A percentile compares a stretch with the other conserved stretches of the same genome.
phyloP scores from a whole-genome alignment of 495 filamentous ascomycete species.

The Xylaria venustula region DNA sequence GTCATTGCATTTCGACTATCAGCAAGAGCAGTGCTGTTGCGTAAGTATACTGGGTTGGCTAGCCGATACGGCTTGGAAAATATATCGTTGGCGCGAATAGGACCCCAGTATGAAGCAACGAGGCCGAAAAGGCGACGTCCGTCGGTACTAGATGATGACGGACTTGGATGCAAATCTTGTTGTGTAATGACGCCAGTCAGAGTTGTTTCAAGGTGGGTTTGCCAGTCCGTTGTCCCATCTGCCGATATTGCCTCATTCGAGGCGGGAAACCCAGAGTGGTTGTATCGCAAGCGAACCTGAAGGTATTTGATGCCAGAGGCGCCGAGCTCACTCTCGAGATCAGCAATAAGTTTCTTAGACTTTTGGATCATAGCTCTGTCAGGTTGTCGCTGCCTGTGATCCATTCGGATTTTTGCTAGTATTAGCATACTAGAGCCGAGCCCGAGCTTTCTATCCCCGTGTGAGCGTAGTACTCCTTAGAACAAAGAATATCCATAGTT shows the following conservation, averaged over 20 bases:
- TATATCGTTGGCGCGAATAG: conserved; percentile 33
- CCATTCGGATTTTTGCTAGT: conserved; percentile 35
- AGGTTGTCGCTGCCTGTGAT: conserved; percentile 8
- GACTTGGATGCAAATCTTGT: conserved; percentile 30
- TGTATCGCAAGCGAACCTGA: conserved; percentile 46
- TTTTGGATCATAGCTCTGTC: conserved; percentile 25
- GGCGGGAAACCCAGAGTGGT: conserved; percentile 48
- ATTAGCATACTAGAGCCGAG: conserved; percentile 39
- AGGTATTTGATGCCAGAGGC: conserved; percentile 38
- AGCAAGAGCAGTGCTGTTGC: background rate
- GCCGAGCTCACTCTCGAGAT: conserved; percentile 50
- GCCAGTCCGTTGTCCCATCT: conserved; percentile 21
- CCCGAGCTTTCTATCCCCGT: conserved; percentile 28
- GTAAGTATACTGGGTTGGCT: background rate
- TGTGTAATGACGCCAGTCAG: conserved; percentile 41
- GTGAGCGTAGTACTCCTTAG: background rate
- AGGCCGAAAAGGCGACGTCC: conserved; percentile 41
- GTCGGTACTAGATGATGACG: conserved; percentile 32
- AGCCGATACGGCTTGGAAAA: conserved; percentile 32
- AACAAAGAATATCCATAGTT: background rate
- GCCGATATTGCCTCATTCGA: background rate
- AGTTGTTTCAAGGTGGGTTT: conserved; percentile 45
- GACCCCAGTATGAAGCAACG: conserved; percentile 44
- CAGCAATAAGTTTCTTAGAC: conserved; percentile 50
- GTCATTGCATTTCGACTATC: background rate